Base-by-base conservation (phyloP, 2,329 filamentous ascomycete species). In the Tolypocladium nubicola region DNA sequence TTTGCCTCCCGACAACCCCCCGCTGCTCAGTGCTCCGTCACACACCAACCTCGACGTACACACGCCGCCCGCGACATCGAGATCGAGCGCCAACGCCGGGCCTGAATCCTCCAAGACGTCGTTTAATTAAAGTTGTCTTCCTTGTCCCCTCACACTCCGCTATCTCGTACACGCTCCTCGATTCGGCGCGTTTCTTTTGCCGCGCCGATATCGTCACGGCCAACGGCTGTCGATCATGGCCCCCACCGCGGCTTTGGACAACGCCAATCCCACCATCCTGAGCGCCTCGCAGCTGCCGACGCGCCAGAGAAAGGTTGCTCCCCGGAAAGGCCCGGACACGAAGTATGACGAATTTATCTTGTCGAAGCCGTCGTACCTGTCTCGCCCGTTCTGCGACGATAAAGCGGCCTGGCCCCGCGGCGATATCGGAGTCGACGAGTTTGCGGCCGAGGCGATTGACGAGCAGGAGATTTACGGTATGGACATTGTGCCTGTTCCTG, bases 391-490 rank as follows among this genome's bases (percentile, higher is more conserved):
- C 63, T 71, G 65, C 62, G 63, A 68, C 37, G 71, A 72, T 53
- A 65, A 68, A 68, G 70, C 59, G 35, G 54, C 59, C 62, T 74
- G 72, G 67, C 65, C 67, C 52, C 68, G 66, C 43, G 65, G 64
- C 54, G 66, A 69, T 23, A 70, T 75, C 53, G 76, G 71, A 54
- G 75, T 83, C 54, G 82, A 85, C 58, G 83, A 86, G 58, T 79
- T 84, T 53, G 76, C 78, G 1, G 79, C 85, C 40, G 92, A 97
- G 65, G 88, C 89, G 58, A 96, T 99, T 64, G 94, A 99, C 69
- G 90, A 95, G 71, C 94, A 97, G 72, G 94, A 99, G 73, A 93
- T 99, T 47, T 99, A 93, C 70, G 91, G 90, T 94, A 76, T 61
- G 76, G 58, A 52, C 23, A 26, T 30, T 39, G 11, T 21, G 13